These are phyloP conservation scores for Coprinopsis marcescibilis DNA, from an alignment of 768 basidiomycete species.

Conservation along the genomic window DNA sequence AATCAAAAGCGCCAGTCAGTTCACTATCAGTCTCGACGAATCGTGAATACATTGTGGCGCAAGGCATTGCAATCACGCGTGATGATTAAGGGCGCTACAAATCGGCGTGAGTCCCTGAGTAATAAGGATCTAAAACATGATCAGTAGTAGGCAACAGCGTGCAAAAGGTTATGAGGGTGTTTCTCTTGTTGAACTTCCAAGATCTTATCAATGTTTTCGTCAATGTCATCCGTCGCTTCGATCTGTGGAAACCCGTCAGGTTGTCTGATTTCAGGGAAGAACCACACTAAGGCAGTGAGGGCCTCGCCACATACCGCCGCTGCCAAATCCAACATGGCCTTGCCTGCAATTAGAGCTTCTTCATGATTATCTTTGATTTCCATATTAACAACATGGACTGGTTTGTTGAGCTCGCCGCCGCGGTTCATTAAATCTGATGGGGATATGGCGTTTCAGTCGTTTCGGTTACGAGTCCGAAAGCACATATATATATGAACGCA, in stretches of 20 bases:
- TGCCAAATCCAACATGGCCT: slow-evolving; percentile 89
- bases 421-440: slow-evolving; percentile 70
- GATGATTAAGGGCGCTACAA: too few relatives aligned
- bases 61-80: too few relatives aligned
- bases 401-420: slow-evolving; percentile 89
- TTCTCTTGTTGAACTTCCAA: slow-evolving; percentile 80
- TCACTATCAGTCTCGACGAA: too few relatives aligned
- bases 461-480: not conserved
- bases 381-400: slow-evolving; percentile 94
- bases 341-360: slow-evolving; percentile 94
- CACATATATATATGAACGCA: slow-evolving; percentile 29
- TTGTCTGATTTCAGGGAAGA: slow-evolving; percentile 11
- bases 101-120: too few relatives aligned
- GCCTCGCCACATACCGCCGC: slow-evolving; percentile 58
- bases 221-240: slow-evolving; percentile 79
- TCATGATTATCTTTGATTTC: slow-evolving; percentile 99
- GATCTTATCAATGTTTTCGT: slow-evolving; percentile 86
- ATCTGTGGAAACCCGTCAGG: slow-evolving; percentile 45
- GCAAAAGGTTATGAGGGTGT: slow-evolving; percentile 88
- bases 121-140: too few relatives aligned
- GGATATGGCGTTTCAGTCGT: not conserved
- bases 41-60: too few relatives aligned
- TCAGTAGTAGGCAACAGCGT: slow-evolving; percentile 90
- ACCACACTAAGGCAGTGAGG: not conserved
- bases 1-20: too few relatives aligned